phyloP scores from a whole-genome alignment of 805 yeast species.

The Ogataea pignaliae region DNA sequence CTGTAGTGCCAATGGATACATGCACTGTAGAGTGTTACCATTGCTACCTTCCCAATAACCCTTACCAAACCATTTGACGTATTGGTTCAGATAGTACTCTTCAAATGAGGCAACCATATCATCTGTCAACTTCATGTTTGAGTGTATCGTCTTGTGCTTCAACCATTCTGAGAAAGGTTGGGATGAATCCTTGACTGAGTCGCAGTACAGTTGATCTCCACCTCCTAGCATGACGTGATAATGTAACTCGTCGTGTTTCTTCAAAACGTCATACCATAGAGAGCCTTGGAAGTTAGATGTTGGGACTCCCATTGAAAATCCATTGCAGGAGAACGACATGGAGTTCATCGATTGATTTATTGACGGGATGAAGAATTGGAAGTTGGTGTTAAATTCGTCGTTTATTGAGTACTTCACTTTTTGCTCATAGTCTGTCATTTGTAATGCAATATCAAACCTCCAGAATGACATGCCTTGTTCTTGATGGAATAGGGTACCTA shows the following conservation, averaged over 20 bases:
- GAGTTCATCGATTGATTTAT: constrained; percentile 67
- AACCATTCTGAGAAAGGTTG: constrained; percentile 60
- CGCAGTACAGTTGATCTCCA: constrained; percentile 93
- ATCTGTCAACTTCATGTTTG: constrained; percentile 36
- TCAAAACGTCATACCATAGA: constrained; percentile 81
- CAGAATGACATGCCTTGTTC: constrained; percentile 52
- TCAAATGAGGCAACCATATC: constrained; percentile 54
- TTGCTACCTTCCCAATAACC: constrained; percentile 76
- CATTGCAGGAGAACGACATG: constrained; percentile 84
- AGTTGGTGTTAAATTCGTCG: constrained; percentile 34
- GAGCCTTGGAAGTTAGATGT: constrained; percentile 66
- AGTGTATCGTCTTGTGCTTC: constrained; percentile 43
- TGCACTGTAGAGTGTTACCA: constrained; percentile 62
- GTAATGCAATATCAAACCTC: constrained; percentile 56
- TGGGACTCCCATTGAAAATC: constrained; percentile 73
- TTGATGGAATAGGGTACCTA: constrained; percentile 39
- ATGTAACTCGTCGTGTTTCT: constrained; percentile 52
- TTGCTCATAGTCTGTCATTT: constrained; percentile 49
- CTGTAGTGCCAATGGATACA: constrained; percentile 72
- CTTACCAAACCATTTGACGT: constrained; percentile 83
- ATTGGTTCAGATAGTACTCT: constrained; percentile 65
- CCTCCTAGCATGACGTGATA: constrained; percentile 97
- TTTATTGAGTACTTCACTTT: constrained; percentile 60
- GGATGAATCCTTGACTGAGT: constrained; percentile 62
- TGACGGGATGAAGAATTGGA: constrained; percentile 69